A percentile compares a stretch with the other conserved stretches of the same genome.
Evolutionary conservation across 257 asterid genomes (phyloP).

Genomic region (Lithospermum erythrorhizon): DNA sequence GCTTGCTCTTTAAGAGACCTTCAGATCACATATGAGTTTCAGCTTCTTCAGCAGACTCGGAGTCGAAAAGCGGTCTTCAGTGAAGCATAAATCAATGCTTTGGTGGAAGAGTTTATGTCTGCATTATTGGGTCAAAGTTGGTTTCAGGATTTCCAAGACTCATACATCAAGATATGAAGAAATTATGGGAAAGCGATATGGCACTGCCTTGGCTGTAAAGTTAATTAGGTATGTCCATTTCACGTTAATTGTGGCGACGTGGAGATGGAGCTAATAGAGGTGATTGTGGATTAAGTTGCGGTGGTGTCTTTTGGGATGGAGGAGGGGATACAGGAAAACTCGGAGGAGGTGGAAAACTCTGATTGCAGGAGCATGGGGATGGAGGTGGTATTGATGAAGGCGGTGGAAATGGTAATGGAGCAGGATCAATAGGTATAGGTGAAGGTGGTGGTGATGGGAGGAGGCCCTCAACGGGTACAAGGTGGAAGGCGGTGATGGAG

Average conservation of each 20-base stretch:
- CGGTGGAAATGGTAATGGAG: slow-evolving; percentile 13
- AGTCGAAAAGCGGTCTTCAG: too few species aligned
- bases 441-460: not conserved
- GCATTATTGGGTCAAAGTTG: too few species aligned
- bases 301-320: slow-evolving; percentile 8
- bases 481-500: slow-evolving; percentile 22
- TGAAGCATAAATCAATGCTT: too few species aligned
- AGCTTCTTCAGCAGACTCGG: too few species aligned
- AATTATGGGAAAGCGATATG: too few species aligned
- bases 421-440: slow-evolving; percentile 18
- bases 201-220: too few species aligned
- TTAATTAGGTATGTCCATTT: slow-evolving; percentile 21
- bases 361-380: slow-evolving; percentile 3
- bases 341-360: slow-evolving; percentile 10
- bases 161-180: too few species aligned
- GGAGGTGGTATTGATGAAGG: slow-evolving; percentile 16
- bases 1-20: too few species aligned
- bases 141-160: too few species aligned
- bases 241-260: not conserved
- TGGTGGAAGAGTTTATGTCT: slow-evolving; percentile 45
- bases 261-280: slow-evolving; percentile 11
- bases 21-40: too few species aligned
- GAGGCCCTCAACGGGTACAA: not conserved
- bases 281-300: not conserved
- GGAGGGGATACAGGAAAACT: slow-evolving; percentile 1